phyloP scores from a whole-genome alignment of 768 basidiomycete genomes.

The Tylopilus rubrobrunneus region DNA sequence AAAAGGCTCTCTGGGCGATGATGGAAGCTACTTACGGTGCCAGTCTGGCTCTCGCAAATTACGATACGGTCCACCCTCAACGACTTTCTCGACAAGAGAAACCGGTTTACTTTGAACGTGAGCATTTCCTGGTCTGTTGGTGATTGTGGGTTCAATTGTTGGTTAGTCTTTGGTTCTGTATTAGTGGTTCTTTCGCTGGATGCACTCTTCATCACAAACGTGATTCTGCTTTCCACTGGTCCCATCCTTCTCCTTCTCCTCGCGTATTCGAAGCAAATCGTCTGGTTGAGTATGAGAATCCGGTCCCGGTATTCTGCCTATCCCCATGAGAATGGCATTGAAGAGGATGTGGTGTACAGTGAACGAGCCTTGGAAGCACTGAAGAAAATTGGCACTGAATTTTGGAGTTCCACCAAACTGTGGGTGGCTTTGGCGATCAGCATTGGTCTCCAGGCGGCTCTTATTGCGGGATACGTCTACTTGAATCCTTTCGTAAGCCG shows the following conservation, averaged over 20 bases:
- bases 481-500: slow-evolving; percentile 62
- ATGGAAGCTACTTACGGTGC: slow-evolving; percentile 62
- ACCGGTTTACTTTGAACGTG: slow-evolving; percentile 74
- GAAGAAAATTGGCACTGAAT: slow-evolving; percentile 24
- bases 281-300: slow-evolving; percentile 17
- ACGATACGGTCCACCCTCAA: slow-evolving; percentile 27
- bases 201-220: slow-evolving; percentile 50
- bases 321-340: neutral
- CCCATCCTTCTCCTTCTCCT: slow-evolving; percentile 52
- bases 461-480: slow-evolving; percentile 46
- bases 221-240: slow-evolving; percentile 58
- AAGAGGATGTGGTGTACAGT: slow-evolving; percentile 6
- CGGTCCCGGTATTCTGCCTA: slow-evolving; percentile 9
- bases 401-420: slow-evolving; percentile 56
- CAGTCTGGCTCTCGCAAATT: slow-evolving; percentile 52
- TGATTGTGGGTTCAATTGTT: neutral
- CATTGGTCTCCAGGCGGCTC: slow-evolving; percentile 41
- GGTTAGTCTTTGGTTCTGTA: slow-evolving; percentile 53
- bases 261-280: slow-evolving; percentile 32
- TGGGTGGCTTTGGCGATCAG: slow-evolving; percentile 54
- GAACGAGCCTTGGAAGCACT: slow-evolving; percentile 23
- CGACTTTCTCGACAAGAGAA: slow-evolving; percentile 20
- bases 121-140: slow-evolving; percentile 21
- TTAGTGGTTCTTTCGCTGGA: slow-evolving; percentile 54
- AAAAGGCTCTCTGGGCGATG: slow-evolving; percentile 71